phyloP scores from a whole-genome alignment of 1,284 basidiomycete species.

The Kalmanozyma brasiliensis region DNA sequence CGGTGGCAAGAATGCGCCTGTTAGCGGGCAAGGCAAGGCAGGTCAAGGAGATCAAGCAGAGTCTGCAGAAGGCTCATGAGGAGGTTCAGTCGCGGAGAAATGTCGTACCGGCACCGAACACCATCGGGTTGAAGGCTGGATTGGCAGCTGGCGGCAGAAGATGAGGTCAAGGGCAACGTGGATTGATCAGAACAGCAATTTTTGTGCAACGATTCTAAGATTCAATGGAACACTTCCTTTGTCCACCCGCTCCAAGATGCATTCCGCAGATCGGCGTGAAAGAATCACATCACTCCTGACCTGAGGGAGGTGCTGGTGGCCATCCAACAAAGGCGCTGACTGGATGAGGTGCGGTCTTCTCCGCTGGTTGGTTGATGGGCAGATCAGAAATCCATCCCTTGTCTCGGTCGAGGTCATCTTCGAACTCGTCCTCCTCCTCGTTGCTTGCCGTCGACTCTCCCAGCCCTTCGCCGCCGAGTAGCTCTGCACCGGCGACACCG shows the following conservation, averaged over 20 bases:
- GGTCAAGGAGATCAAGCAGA: slow-evolving; percentile 19
- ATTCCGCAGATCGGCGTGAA: too few species aligned
- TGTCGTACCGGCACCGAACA: background rate
- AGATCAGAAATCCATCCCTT: slow-evolving; percentile 50
- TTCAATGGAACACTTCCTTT: background rate
- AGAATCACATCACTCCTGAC: slow-evolving; percentile 13
- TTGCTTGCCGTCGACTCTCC: slow-evolving; percentile 34
- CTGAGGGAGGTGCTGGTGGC: slow-evolving; percentile 22
- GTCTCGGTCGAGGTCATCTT: slow-evolving; percentile 30
- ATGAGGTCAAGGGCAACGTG: background rate
- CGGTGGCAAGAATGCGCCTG: slow-evolving; percentile 30
- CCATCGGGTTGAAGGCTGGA: slow-evolving; percentile 5
- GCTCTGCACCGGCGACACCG: slow-evolving; percentile 42
- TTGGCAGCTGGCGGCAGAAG: slow-evolving; percentile 6
- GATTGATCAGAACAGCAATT: too few species aligned
- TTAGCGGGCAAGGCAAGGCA: slow-evolving; percentile 16
- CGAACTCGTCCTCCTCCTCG: slow-evolving; percentile 39
- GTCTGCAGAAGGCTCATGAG: slow-evolving; percentile 29
- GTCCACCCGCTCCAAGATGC: too few species aligned
- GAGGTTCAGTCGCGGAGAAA: slow-evolving; percentile 26
- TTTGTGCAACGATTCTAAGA: slow-evolving; percentile 11
- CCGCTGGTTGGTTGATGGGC: slow-evolving; percentile 47
- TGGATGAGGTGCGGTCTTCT: slow-evolving; percentile 45
- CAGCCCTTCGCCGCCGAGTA: slow-evolving; percentile 28
- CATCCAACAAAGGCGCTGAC: slow-evolving; percentile 46